A percentile compares a stretch with the other conserved stretches of the same genome.
These are phyloP conservation scores for Globisporangium viniferum DNA, from an alignment of 352 stramenopile species.

Conservation along the genomic window DNA sequence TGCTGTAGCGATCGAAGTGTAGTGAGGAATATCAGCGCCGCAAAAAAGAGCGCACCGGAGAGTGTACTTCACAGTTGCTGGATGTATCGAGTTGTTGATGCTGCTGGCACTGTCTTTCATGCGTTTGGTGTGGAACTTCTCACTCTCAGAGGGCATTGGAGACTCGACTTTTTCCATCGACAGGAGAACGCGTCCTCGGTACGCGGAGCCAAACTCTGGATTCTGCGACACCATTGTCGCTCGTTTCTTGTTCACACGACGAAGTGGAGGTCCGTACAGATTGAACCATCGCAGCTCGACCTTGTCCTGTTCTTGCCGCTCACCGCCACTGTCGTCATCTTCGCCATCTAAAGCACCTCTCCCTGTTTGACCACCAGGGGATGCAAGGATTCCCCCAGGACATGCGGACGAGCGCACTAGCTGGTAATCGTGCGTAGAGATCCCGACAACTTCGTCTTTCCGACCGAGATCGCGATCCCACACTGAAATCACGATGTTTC, in stretches of 20 bases:
- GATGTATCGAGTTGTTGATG: constrained; percentile 16
- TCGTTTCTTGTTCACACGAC: constrained; percentile 50
- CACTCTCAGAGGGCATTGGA: constrained; percentile 32
- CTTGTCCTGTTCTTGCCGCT: constrained; percentile 4
- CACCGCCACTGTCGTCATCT: not conserved
- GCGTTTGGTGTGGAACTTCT: constrained; percentile 57
- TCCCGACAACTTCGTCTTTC: constrained; percentile 70
- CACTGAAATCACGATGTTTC: constrained; percentile 68
- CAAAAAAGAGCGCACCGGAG: constrained; percentile 60
- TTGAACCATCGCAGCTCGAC: constrained; percentile 73
- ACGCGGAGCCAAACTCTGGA: constrained; percentile 71
- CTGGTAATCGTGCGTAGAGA: constrained; percentile 69
- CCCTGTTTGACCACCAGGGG: not conserved
- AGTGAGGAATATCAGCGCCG: constrained; percentile 47
- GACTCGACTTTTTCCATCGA: constrained; percentile 62
- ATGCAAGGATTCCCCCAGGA: constrained; percentile 26
- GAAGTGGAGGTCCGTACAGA: constrained; percentile 81
- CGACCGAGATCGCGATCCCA: constrained; percentile 78
- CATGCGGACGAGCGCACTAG: constrained; percentile 33
- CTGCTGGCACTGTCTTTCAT: constrained; percentile 32
- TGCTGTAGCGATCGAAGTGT: constrained; percentile 7
- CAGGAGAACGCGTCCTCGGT: constrained; percentile 77
- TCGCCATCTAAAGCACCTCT: not conserved
- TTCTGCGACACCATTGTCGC: constrained; percentile 49
- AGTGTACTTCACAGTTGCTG: constrained; percentile 64